A percentile compares a stretch with the other conserved stretches of the same genome.
These are phyloP conservation scores for Aureobasidium leucospermi DNA, from an alignment of 2,329 filamentous ascomycete genomes.

Conservation along the genomic window DNA sequence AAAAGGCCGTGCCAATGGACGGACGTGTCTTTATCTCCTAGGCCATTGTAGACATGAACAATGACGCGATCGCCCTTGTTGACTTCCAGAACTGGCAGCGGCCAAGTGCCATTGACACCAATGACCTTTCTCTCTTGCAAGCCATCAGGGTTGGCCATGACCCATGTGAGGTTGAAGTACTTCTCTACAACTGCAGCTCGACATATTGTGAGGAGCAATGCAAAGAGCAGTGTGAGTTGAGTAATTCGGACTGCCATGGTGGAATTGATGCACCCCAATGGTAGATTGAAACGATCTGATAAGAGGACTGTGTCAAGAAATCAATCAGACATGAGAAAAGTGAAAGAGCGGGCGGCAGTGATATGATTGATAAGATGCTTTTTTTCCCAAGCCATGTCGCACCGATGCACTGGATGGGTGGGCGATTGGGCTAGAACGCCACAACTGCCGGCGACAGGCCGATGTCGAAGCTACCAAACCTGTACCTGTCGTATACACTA, in stretches of 20 bases:
- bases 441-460: background rate
- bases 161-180: slow-evolving; percentile 49
- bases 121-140: slow-evolving; percentile 46
- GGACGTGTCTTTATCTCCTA: slow-evolving; percentile 55
- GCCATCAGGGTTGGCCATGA: slow-evolving; percentile 50
- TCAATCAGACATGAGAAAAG: background rate
- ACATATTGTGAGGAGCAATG: slow-evolving; percentile 22
- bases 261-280: background rate
- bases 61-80: slow-evolving; percentile 67
- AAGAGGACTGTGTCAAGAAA: background rate
- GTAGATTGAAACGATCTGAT: slow-evolving; percentile 1
- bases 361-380: slow-evolving; percentile 20
- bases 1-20: slow-evolving; percentile 75
- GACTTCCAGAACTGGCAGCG: slow-evolving; percentile 63
- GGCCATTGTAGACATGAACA: slow-evolving; percentile 61
- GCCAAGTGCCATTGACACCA: slow-evolving; percentile 66
- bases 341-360: background rate
- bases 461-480: background rate
- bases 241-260: slow-evolving; percentile 40
- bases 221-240: slow-evolving; percentile 33
- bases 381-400: background rate
- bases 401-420: background rate
- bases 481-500: background rate
- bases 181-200: slow-evolving; percentile 32
- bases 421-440: background rate